Conservation (phyloP, 257 asterid species). For the Haberlea rhodopensis region DNA sequence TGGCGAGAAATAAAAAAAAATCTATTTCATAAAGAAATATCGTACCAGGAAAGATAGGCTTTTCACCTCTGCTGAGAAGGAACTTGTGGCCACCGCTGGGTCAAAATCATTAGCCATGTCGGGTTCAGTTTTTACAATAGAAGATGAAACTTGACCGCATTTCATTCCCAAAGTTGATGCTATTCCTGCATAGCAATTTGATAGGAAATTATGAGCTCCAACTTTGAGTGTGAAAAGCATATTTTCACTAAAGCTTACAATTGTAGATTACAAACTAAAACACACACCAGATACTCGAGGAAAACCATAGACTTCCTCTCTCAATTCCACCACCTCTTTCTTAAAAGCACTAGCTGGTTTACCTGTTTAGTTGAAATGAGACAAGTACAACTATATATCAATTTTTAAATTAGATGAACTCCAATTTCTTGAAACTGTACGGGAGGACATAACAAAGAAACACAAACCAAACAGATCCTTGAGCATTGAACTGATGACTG, state of each 20-base stretch:
- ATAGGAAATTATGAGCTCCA: constrained; percentile 15
- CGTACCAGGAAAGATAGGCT: constrained; percentile 38
- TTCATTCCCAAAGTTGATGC: constrained; percentile 2
- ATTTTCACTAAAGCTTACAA: not conserved
- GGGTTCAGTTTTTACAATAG: constrained; percentile 33
- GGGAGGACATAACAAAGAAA: no score
- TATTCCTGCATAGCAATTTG: constrained; percentile 28
- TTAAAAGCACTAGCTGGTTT: not conserved
- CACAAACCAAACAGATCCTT: no score
- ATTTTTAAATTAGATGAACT: no score
- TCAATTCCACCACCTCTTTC: not conserved
- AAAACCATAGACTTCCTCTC: no score
- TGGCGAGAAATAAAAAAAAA: not conserved
- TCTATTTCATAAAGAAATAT: constrained; percentile 5
- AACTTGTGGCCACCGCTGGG: constrained; percentile 3
- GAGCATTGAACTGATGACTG: no score
- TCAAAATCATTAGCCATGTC: constrained; percentile 18
- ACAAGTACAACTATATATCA: no score
- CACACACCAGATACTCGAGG: no score
- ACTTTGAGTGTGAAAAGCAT: not conserved
- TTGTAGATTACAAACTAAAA: not conserved
- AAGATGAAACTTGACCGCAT: constrained; percentile 17
- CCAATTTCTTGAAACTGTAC: no score
- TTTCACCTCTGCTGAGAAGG: constrained; percentile 37
- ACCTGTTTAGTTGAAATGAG: constrained; percentile 19